Base-by-base conservation (phyloP, 2,329 filamentous ascomycete genomes). In the Ceratocystis colombiana region DNA sequence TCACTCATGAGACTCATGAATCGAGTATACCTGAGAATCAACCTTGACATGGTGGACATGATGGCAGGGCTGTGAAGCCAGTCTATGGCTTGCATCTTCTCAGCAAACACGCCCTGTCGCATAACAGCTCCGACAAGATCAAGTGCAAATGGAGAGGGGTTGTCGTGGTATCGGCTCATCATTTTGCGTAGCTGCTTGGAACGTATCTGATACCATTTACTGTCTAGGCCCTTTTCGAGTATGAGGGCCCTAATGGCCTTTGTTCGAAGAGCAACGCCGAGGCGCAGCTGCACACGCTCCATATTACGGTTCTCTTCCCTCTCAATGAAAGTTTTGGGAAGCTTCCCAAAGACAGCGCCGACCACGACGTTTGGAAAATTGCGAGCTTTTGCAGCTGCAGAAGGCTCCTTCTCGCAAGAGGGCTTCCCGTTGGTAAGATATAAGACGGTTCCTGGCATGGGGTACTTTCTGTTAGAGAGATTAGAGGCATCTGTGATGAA, bases 11-110 rank as follows among this genome's bases (percentile, higher is more conserved):
- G 80, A 0, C 70, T 62, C 17, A 88, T 76, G 74, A 89, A 91
- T 2, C 85, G 80, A 2, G 75, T 61, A 71, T 89, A 89, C 72
- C 89, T 91, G 1, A 71, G 72, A 3, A 89, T 76, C 0, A 90
- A 77, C 0, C 88, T 81, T 0, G 73, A 69, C 82, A 89, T 89
- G 0, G 87, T 92, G 0, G 80, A 76, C 2, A 74, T 75, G 0
- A 85, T 79, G 0, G 84, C 78, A 0, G 88, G 88, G 30, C 85
- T 88, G 73, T 89, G 88, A 1, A 92, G 77, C 89, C 88, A 93
- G 74, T 90, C 87, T 61, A 92, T 83, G 70, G 75, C 68, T 70
- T 82, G 79, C 88, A 93, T 92, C 76, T 93, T 89, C 67, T 85
- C 82, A 2, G 84, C 76, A 70, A 89, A 89, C 61, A 81, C 77